Percentiles rank a stretch among this genome's conserved stretches.
Evolutionary conservation across 2,329 filamentous ascomycete genomes (phyloP).

Genomic region (Aaosphaeria arxii): DNA sequence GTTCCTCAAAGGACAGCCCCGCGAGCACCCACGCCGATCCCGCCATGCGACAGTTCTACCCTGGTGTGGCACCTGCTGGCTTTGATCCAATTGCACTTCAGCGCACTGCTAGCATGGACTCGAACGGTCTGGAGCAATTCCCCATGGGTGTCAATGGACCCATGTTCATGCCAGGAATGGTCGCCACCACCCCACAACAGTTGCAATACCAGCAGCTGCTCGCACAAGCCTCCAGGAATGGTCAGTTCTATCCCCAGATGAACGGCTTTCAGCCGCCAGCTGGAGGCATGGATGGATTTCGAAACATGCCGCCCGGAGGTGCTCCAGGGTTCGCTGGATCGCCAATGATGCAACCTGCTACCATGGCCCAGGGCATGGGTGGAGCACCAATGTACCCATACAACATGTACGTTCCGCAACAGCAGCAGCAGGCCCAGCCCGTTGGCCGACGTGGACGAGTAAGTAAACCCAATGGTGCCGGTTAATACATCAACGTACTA

Average conservation of each 20-base stretch:
- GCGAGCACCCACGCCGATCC: constrained; percentile 24
- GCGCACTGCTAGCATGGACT: constrained; percentile 49
- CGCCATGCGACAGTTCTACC: constrained; percentile 33
- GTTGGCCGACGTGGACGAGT: constrained; percentile 54
- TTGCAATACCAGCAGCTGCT: constrained; percentile 59
- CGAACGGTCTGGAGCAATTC: constrained; percentile 47
- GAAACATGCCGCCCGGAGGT: constrained; percentile 40
- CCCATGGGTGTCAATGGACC: constrained; percentile 30
- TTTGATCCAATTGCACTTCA: constrained; percentile 45
- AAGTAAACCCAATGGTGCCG: constrained; percentile 31
- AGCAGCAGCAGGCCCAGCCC: constrained; percentile 39
- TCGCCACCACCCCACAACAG: constrained; percentile 44
- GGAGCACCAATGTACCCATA: constrained; percentile 47
- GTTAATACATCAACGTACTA: constrained; percentile 14
- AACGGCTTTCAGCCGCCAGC: constrained; percentile 38
- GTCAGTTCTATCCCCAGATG: constrained; percentile 46
- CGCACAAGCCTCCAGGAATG: constrained; percentile 42
- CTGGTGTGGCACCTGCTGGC: constrained; percentile 30
- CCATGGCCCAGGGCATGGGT: constrained; percentile 38
- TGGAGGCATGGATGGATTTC: constrained; percentile 43
- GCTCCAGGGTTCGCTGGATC: constrained; percentile 40
- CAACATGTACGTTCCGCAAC: constrained; percentile 49
- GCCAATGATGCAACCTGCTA: constrained; percentile 48
- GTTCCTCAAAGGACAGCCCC: constrained; percentile 31
- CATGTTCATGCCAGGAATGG: constrained; percentile 38